Percentiles rank a stretch among this genome's conserved stretches.
Conservation (phyloP, 257 asterid genomes). For the Nicotiana tabacum region DNA sequence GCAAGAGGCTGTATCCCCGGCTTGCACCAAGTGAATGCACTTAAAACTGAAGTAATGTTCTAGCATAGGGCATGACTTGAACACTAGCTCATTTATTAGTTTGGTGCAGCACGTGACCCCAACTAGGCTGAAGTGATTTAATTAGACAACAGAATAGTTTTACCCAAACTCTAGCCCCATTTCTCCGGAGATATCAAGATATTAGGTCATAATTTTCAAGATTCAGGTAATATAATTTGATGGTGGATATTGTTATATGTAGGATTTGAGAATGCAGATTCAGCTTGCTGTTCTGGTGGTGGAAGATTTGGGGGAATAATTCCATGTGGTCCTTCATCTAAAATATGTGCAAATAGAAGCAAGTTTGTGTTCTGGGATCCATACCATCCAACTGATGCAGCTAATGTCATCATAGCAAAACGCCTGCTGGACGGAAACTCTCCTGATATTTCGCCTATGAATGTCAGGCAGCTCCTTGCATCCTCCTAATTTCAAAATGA, state of each 20-base stretch:
- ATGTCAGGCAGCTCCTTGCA: slow-evolving; percentile 38
- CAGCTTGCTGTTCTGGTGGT: slow-evolving; percentile 53
- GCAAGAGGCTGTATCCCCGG: no score
- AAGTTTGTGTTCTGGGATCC: slow-evolving; percentile 83
- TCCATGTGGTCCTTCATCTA: slow-evolving; percentile 65
- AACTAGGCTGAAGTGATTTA: background rate
- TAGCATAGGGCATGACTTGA: no score
- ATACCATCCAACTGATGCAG: slow-evolving; percentile 68
- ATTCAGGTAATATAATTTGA: background rate
- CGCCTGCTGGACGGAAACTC: slow-evolving; percentile 51
- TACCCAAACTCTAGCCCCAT: background rate
- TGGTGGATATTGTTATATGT: background rate
- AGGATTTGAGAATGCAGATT: slow-evolving; percentile 57
- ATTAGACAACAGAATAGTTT: background rate
- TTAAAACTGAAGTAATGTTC: no score
- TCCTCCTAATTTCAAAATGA: background rate
- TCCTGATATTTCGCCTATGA: slow-evolving; percentile 55
- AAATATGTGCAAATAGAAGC: slow-evolving; percentile 53
- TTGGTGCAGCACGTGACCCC: background rate
- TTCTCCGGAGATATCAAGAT: background rate
- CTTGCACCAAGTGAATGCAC: background rate
- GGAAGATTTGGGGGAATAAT: slow-evolving; percentile 66
- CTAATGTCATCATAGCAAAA: slow-evolving; percentile 44
- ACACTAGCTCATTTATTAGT: background rate
- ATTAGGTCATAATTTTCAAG: background rate